Evolutionary conservation across 2,329 filamentous ascomycete species (phyloP).

Genomic region (Monilinia polystroma): DNA sequence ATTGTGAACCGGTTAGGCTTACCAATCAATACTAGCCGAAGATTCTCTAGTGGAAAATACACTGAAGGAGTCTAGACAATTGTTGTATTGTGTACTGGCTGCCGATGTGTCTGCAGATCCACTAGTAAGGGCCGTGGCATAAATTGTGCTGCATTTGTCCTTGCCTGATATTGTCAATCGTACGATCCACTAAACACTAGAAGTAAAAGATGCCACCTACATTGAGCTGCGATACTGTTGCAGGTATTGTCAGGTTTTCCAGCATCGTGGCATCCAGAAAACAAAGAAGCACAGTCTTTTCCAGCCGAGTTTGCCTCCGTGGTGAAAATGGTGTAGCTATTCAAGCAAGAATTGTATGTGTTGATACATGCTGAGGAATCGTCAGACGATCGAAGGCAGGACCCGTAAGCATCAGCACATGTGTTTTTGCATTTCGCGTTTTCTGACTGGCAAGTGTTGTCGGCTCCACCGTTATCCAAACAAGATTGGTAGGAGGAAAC

Average conservation of each 20-base stretch:
- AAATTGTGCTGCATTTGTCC: slow-evolving; percentile 28
- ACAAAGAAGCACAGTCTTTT: slow-evolving; percentile 26
- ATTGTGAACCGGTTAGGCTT: not conserved
- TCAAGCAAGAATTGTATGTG: slow-evolving; percentile 17
- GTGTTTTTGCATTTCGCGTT: slow-evolving; percentile 26
- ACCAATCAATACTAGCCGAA: slow-evolving; percentile 4
- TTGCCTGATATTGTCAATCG: slow-evolving; percentile 17
- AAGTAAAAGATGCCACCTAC: not conserved
- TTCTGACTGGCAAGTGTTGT: slow-evolving; percentile 24
- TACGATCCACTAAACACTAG: not conserved
- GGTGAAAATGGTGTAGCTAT: slow-evolving; percentile 24
- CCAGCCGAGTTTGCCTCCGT: slow-evolving; percentile 22
- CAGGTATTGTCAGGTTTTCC: slow-evolving; percentile 26
- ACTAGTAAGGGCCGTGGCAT: slow-evolving; percentile 25
- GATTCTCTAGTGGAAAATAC: slow-evolving; percentile 21
- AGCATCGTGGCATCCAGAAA: slow-evolving; percentile 22
- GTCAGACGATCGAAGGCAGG: not conserved
- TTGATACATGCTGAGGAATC: slow-evolving; percentile 4
- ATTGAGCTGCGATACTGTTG: slow-evolving; percentile 25
- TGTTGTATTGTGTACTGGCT: slow-evolving; percentile 27
- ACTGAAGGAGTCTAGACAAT: slow-evolving; percentile 27
- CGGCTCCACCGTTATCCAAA: slow-evolving; percentile 24
- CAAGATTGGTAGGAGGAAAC: slow-evolving; percentile 23
- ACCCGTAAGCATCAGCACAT: slow-evolving; percentile 13
- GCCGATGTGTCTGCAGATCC: slow-evolving; percentile 20